Evolutionary conservation across 2,329 filamentous ascomycete species (phyloP), one percentile per base, ranked within the genome.

Genomic region (Colletotrichum paranaense): DNA sequence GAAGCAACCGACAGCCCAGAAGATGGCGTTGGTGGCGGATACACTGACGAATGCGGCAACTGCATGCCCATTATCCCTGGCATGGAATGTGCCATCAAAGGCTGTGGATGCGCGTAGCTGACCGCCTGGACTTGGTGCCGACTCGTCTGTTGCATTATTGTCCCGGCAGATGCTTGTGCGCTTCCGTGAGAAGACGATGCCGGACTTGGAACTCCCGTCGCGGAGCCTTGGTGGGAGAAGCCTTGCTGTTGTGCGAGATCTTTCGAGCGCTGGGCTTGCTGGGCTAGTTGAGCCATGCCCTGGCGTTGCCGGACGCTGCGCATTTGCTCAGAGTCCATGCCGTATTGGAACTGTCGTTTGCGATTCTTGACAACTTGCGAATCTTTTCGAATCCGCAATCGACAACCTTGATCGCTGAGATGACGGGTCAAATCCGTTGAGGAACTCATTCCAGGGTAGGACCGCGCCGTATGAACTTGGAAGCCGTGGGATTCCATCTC

Each of bases 371-470:
- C 84, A 24, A 88, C 88, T 69, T 94, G 88, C 57, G 94, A 93
- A 81, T 97, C 95, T 80, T 97, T 97, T 67, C 95, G 91, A 59
- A 97, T 88, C 65, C 95, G 89, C 38, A 98, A 85, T 64, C 94
- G 92, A 16, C 97, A 94, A 9, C 95, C 95, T 80, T 97, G 95
- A 78, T 97, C 95, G 75, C 93, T 93, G 81, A 98, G 96, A 0
- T 93, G 92, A 64, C 94, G 89, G 1, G 95, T 97, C 56, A 97
- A 84, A 76, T 92, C 91, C 0, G 94, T 97, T 1, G 94, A 97
- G 81, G 96, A 93, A 58, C 90, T 88, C 89, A 97, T 92, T 42
- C 95, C 94, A 12, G 92, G 92, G 79, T 94, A 97, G 67, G 91
- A 91, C 81, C 95, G 95, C 32, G 89, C 84, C 2, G 88, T 82